Evolutionary conservation across 208 protist genomes (phyloP).

Genomic region (Crithidia mellificae): DNA sequence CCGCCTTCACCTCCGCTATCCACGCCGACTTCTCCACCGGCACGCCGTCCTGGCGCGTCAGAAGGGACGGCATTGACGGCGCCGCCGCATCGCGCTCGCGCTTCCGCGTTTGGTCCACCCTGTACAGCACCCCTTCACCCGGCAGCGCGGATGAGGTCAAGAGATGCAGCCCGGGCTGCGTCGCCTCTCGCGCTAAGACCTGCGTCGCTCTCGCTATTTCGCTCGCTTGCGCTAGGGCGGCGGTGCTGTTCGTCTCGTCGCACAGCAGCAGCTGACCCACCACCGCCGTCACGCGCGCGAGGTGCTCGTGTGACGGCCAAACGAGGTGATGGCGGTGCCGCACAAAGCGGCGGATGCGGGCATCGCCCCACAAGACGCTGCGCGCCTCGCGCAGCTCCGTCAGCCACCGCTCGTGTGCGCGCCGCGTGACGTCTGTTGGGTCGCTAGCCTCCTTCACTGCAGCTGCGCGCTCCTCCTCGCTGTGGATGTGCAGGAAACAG

Average conservation of each 20-base stretch:
- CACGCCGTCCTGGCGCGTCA: constrained; percentile 15
- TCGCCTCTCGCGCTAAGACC: constrained; percentile 44
- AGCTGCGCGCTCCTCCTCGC: constrained; percentile 63
- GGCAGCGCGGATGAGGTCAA: constrained; percentile 51
- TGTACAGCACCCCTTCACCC: constrained; percentile 40
- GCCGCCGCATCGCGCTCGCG: constrained; percentile 22
- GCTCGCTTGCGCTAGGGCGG: constrained; percentile 32
- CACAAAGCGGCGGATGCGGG: constrained; percentile 47
- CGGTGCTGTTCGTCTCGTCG: constrained; percentile 20
- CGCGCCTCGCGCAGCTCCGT: constrained; percentile 64
- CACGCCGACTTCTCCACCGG: constrained; percentile 31
- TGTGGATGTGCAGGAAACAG: constrained; percentile 65
- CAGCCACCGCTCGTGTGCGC: constrained; percentile 38
- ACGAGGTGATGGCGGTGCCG: constrained; percentile 36
- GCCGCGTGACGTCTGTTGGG: constrained; percentile 2
- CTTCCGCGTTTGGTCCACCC: constrained; percentile 27
- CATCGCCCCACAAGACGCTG: constrained; percentile 47
- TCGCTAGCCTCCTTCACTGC: constrained; percentile 13
- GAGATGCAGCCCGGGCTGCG: constrained; percentile 61
- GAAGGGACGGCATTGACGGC: constrained; percentile 30
- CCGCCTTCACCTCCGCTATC: constrained; percentile 39
- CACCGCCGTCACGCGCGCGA: constrained; percentile 48
- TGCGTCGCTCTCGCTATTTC: constrained; percentile 38
- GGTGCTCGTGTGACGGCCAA: constrained; percentile 54
- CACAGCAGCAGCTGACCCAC: constrained; percentile 55